A percentile compares a stretch with the other conserved stretches of the same genome.
These are phyloP conservation scores for Sphaerosporella brunnea DNA, from an alignment of 495 filamentous ascomycete genomes.

Conservation along the genomic window DNA sequence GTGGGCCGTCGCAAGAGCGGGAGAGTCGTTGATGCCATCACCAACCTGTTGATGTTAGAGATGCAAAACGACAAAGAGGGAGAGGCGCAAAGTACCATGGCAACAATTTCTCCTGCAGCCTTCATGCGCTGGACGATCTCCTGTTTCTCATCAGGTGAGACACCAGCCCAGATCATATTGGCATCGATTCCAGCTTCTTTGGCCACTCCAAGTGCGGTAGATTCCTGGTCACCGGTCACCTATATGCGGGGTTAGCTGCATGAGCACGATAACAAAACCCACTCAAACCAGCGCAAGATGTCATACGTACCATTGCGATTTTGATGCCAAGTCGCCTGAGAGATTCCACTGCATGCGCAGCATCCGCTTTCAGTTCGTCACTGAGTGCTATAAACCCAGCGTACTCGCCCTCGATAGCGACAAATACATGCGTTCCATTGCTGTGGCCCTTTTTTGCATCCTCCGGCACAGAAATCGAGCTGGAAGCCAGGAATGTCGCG, in stretches of 20 bases:
- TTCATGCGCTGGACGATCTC: conserved; percentile 64
- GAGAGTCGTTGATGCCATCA: conserved; percentile 97
- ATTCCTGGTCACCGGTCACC: conserved; percentile 78
- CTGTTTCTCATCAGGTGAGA: conserved; percentile 77
- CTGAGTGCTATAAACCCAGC: conserved; percentile 65
- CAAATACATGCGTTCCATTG: conserved; percentile 73
- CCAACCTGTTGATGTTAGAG: no score
- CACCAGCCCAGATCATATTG: conserved; percentile 58
- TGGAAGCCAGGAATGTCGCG: conserved; percentile 41
- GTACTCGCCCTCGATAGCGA: conserved; percentile 66
- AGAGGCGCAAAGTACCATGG: no score
- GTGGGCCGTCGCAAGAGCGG: conserved; percentile 78
- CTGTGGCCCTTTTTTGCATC: conserved; percentile 12
- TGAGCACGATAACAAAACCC: conserved; percentile 1
- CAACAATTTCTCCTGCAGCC: conserved; percentile 52
- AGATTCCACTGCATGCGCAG: conserved; percentile 66
- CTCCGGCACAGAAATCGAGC: conserved; percentile 19
- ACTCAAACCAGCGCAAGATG: conserved; percentile 6
- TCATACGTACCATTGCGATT: conserved; percentile 42
- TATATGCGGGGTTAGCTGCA: conserved; percentile 3
- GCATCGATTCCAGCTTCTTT: conserved; percentile 60
- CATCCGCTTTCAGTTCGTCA: conserved; percentile 78
- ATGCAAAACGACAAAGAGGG: no score
- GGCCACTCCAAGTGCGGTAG: conserved; percentile 69
- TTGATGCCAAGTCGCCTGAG: conserved; percentile 68